Conservation (phyloP, 2,329 filamentous ascomycete species). For the Parasarocladium wereldwijsianum region DNA sequence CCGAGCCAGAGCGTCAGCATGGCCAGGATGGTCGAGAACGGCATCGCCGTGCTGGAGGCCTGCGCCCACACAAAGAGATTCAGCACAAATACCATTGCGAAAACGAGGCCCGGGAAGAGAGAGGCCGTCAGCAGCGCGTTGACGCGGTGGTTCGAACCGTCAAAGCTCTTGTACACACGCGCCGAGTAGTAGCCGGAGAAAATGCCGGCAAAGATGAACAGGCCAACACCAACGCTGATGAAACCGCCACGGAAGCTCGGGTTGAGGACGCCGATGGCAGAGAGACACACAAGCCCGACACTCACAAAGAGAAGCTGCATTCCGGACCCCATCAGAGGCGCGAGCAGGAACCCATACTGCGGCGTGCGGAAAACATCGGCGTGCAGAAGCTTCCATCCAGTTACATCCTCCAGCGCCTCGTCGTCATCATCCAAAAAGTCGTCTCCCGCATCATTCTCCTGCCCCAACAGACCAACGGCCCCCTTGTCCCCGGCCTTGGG, state of each 20-base stretch:
- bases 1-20: slow-evolving; percentile 69
- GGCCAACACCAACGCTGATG: slow-evolving; percentile 65
- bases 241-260: slow-evolving; percentile 85
- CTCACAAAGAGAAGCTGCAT: slow-evolving; percentile 79
- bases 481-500: slow-evolving; percentile 34
- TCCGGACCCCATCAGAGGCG: slow-evolving; percentile 70
- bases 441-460: slow-evolving; percentile 35
- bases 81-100: slow-evolving; percentile 60
- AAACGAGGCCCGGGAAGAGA: slow-evolving; percentile 66
- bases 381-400: slow-evolving; percentile 79
- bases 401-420: slow-evolving; percentile 59
- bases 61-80: slow-evolving; percentile 88
- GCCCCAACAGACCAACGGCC: slow-evolving; percentile 43
- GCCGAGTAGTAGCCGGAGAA: slow-evolving; percentile 84
- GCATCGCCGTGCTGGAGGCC: slow-evolving; percentile 74
- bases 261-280: slow-evolving; percentile 65
- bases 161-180: slow-evolving; percentile 70
- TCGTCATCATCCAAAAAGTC: slow-evolving; percentile 42
- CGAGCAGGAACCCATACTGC: slow-evolving; percentile 53
- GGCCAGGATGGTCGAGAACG: slow-evolving; percentile 62
- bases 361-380: slow-evolving; percentile 78
- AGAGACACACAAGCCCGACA: slow-evolving; percentile 54
- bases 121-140: slow-evolving; percentile 67
- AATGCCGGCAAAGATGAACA: slow-evolving; percentile 70
- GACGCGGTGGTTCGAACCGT: slow-evolving; percentile 56